Evolutionary conservation across 2,329 filamentous ascomycete genomes (phyloP), one percentile per base, ranked within the genome.

Genomic region (Aspergillus costaricaensis): DNA sequence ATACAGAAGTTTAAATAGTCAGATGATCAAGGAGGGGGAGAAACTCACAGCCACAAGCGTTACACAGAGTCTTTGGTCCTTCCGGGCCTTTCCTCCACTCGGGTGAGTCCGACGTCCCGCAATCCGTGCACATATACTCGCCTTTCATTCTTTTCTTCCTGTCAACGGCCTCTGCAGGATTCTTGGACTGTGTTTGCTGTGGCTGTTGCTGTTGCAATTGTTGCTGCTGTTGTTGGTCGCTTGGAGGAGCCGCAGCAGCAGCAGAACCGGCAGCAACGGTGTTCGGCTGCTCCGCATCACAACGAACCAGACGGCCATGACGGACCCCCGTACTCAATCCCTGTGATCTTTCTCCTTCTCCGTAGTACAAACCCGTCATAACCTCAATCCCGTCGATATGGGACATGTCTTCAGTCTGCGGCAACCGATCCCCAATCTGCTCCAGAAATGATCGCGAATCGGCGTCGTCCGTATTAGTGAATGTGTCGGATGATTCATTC

Each of bases 1-100:
- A 51, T 32, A 23, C 15, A n/a, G 27, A 14, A 17, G 15, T 6
- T 6, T 25, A 5, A 6, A 2, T 14, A 49, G 23, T 27, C 19
- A 51, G 41, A 21, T 21, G 15, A 44, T 19, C 5, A 19, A 21
- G 32, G 44, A 30, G 52, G 48, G 43, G 19, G 15, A 36, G 60
- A 32, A 32, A 81, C 82, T 78, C 69, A 85, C 85, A 91, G 87
- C 94, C 94, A 73, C 94, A 98, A 7, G 94, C 94, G 79, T 98
- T 98, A 77, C 94, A 98, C 12, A 98, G 80, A 8, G 94, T 97
- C 77, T 98, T 97, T 1, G 93, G 93, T 2, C 94, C 94, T 64
- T 86, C 91, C 0, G 94, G 94, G 0, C 94, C 94, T 76, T 96
- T 97, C 63, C 94, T 85, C 94, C 94, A 98, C 80, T 98, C 94